Evolutionary conservation across 352 stramenopile species (phyloP).

Genomic region (Pythium vanterpoolii): DNA sequence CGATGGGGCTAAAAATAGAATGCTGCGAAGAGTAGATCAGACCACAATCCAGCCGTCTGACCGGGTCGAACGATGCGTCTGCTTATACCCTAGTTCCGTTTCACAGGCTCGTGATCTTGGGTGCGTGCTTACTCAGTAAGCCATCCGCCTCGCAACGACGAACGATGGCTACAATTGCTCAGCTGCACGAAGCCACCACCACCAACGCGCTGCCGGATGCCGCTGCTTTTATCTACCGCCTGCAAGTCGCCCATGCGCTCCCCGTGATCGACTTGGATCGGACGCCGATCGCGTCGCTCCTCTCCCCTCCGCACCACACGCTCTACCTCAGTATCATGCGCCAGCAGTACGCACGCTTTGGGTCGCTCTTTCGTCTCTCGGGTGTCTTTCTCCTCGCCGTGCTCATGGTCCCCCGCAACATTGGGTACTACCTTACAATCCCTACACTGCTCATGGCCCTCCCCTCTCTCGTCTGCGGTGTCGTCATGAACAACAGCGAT

Average conservation of each 20-base stretch:
- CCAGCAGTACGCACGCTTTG: slow-evolving; percentile 3
- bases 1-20: too few relatives aligned
- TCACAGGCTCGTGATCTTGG: too few relatives aligned
- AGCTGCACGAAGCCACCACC: neutral
- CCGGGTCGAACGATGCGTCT: too few relatives aligned
- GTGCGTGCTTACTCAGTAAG: too few relatives aligned
- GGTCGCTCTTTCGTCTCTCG: slow-evolving; percentile 10
- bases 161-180: neutral
- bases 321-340: slow-evolving; percentile 14
- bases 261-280: slow-evolving; percentile 11
- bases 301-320: neutral
- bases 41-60: too few relatives aligned
- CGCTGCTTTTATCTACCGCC: slow-evolving; percentile 9
- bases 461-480: slow-evolving; percentile 6
- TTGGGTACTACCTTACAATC: slow-evolving; percentile 4
- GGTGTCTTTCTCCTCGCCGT: neutral
- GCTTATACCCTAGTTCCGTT: too few relatives aligned
- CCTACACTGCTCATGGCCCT: slow-evolving; percentile 4
- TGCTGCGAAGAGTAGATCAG: too few relatives aligned
- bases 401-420: neutral
- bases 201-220: neutral
- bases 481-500: slow-evolving; percentile 28
- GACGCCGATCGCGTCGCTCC: slow-evolving; percentile 5
- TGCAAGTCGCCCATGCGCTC: slow-evolving; percentile 8
- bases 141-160: too few relatives aligned